These are phyloP conservation scores for Bifiguratus adelaidae DNA, from an alignment of 192 early-diverging fungal species.

Conservation along the genomic window DNA sequence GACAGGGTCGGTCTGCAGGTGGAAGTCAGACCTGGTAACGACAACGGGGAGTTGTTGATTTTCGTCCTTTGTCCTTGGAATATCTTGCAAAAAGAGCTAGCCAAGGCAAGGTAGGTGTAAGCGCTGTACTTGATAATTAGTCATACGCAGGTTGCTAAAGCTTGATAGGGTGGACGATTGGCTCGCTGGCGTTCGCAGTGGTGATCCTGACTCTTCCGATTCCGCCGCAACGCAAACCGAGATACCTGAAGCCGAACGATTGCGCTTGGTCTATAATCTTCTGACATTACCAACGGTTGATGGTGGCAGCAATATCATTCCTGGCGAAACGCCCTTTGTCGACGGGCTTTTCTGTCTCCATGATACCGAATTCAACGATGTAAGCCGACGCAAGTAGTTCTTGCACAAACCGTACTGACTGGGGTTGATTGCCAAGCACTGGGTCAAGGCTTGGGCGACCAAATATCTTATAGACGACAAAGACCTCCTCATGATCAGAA, in stretches of 20 bases:
- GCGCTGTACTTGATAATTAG: background rate
- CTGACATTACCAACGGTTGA: slow-evolving; percentile 41
- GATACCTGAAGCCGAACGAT: slow-evolving; percentile 36
- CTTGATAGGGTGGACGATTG: slow-evolving; percentile 58
- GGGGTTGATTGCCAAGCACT: slow-evolving; percentile 27
- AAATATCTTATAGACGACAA: slow-evolving; percentile 66
- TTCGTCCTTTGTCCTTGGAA: slow-evolving; percentile 55
- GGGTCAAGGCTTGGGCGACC: slow-evolving; percentile 73
- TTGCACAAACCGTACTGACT: background rate
- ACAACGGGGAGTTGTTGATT: slow-evolving; percentile 40
- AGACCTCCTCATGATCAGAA: slow-evolving; percentile 66
- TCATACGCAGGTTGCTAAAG: background rate
- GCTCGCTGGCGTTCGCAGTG: slow-evolving; percentile 48
- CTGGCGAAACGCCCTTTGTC: slow-evolving; percentile 34
- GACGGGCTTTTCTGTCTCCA: slow-evolving; percentile 73
- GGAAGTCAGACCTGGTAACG: slow-evolving; percentile 44
- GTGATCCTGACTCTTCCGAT: slow-evolving; percentile 13
- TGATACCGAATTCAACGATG: slow-evolving; percentile 66
- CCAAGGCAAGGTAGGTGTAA: slow-evolving; percentile 21
- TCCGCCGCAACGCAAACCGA: slow-evolving; percentile 9
- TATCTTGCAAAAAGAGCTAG: slow-evolving; percentile 33
- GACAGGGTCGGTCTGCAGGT: slow-evolving; percentile 45
- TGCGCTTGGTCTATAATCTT: slow-evolving; percentile 50
- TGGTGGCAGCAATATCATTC: slow-evolving; percentile 53
- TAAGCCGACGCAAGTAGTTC: slow-evolving; percentile 5